Conservation (phyloP, 2,329 filamentous ascomycete genomes). For the Xylogone sp. region DNA sequence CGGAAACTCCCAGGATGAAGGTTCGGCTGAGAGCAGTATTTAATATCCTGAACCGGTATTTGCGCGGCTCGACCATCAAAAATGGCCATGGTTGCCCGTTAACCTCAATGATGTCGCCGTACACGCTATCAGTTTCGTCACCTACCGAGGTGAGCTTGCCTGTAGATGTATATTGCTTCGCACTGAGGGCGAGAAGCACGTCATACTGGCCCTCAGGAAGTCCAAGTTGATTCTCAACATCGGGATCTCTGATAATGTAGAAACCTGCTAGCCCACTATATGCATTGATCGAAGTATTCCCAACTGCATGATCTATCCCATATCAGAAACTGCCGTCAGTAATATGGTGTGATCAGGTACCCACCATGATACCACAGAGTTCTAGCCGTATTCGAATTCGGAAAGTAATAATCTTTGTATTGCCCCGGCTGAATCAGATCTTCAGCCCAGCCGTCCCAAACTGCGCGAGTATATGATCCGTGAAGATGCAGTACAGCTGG, state of each 20-base stretch:
- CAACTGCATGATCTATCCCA: constrained; percentile 21
- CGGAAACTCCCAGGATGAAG: constrained; percentile 41
- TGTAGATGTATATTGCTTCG: constrained; percentile 48
- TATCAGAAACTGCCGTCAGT: not conserved
- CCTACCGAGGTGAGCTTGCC: constrained; percentile 45
- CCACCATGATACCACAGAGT: constrained; percentile 53
- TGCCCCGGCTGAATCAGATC: constrained; percentile 47
- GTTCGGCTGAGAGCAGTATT: constrained; percentile 45
- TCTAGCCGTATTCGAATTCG: constrained; percentile 49
- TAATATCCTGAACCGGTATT: constrained; percentile 54
- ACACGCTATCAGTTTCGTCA: constrained; percentile 43
- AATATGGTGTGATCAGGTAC: not conserved
- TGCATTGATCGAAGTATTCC: constrained; percentile 47
- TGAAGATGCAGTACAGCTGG: constrained; percentile 40
- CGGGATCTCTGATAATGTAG: constrained; percentile 48
- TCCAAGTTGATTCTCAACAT: constrained; percentile 40
- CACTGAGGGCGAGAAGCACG: constrained; percentile 44
- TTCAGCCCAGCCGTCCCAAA: constrained; percentile 51
- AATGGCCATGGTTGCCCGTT: constrained; percentile 59
- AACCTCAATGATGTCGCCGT: constrained; percentile 54
- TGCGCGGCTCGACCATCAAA: constrained; percentile 54
- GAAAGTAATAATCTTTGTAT: constrained; percentile 61
- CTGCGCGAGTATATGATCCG: constrained; percentile 45
- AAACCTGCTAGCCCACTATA: constrained; percentile 54
- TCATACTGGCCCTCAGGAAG: constrained; percentile 50